These are phyloP conservation scores for Sarocladium kiliense DNA, from an alignment of 2,329 filamentous ascomycete genomes.

Conservation along the genomic window DNA sequence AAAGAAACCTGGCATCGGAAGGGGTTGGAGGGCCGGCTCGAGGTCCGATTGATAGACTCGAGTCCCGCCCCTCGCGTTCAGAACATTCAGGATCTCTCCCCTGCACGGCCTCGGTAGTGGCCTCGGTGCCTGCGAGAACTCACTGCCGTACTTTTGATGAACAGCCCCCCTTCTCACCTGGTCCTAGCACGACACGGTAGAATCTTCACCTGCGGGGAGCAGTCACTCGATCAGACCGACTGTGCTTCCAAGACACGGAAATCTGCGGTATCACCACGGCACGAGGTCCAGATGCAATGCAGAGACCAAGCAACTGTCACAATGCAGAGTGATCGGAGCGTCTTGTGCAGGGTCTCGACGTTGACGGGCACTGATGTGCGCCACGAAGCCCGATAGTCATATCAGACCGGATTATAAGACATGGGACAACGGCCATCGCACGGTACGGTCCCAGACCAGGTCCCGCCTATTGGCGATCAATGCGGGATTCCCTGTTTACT, in stretches of 20 bases:
- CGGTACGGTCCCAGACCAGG: neutral
- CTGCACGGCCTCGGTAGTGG: neutral
- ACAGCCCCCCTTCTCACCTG: neutral
- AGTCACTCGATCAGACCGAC: too few relatives aligned
- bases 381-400: neutral
- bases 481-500: slow-evolving; percentile 2
- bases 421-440: neutral
- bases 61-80: neutral
- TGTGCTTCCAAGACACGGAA: neutral
- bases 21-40: neutral
- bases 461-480: slow-evolving; percentile 2
- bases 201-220: too few relatives aligned
- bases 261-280: neutral
- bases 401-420: neutral
- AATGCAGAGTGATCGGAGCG: neutral
- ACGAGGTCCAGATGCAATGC: neutral
- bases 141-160: slow-evolving; percentile 2
- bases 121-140: neutral
- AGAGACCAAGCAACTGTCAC: neutral
- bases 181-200: too few relatives aligned
- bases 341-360: neutral
- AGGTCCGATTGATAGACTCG: neutral
- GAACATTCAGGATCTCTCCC: neutral
- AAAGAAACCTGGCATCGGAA: too few relatives aligned
- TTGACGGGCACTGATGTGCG: neutral